A percentile compares a stretch with the other conserved stretches of the same genome.
These are phyloP conservation scores for Blastobotrys buckinghamii DNA, from an alignment of 1,139 yeast genomes.

Conservation along the genomic window DNA sequence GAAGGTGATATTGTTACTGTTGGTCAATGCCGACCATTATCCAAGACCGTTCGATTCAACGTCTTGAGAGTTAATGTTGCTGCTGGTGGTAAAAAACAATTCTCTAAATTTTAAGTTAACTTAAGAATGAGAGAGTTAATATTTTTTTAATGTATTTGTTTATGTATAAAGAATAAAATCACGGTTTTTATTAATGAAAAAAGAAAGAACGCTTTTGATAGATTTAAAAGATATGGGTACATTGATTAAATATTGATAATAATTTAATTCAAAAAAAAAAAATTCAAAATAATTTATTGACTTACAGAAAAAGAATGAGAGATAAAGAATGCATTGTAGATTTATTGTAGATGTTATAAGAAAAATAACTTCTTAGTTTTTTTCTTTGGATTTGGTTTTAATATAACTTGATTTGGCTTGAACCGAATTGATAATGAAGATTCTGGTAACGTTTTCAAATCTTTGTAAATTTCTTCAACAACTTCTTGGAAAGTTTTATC, in stretches of 20 bases:
- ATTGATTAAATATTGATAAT: too few relatives aligned
- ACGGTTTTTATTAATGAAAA: not conserved
- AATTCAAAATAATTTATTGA: not conserved
- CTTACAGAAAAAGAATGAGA: too few relatives aligned
- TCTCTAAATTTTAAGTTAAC: slow-evolving; percentile 77
- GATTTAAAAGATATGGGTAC: too few relatives aligned
- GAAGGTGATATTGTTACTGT: slow-evolving; percentile 99
- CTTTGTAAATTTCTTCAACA: slow-evolving; percentile 19
- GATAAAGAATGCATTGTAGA: too few relatives aligned
- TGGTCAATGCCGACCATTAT: slow-evolving; percentile 99
- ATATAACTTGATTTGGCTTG: not conserved
- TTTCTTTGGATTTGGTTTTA: not conserved
- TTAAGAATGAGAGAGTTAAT: not conserved
- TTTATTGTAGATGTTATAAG: too few relatives aligned
- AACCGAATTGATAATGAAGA: not conserved
- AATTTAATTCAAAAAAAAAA: too few relatives aligned
- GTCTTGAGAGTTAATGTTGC: slow-evolving; percentile 93
- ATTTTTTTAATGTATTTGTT: slow-evolving; percentile 1
- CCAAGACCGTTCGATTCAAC: slow-evolving; percentile 99
- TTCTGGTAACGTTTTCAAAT: slow-evolving; percentile 10
- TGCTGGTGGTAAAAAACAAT: slow-evolving; percentile 82
- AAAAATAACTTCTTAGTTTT: not conserved
- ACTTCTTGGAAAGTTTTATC: slow-evolving; percentile 35
- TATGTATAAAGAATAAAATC: slow-evolving; percentile 2
- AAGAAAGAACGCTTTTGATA: too few relatives aligned